Percentiles rank a stretch among this genome's conserved stretches.
These are phyloP conservation scores for Rhizophagus clarus DNA, from an alignment of 192 early-diverging fungal species.

Conservation along the genomic window DNA sequence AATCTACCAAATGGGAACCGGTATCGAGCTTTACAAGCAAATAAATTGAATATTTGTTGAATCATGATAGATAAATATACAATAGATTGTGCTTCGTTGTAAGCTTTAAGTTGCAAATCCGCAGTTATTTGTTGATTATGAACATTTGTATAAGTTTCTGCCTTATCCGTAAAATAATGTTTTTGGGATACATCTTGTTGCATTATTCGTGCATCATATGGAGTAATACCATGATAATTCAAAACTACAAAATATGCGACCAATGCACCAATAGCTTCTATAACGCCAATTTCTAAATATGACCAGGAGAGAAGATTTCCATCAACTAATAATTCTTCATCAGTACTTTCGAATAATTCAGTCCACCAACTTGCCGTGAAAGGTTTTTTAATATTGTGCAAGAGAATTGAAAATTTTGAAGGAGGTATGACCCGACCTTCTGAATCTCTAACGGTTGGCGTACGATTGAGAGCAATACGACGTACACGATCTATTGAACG, in stretches of 20 bases:
- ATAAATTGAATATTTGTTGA: slow-evolving; percentile 93
- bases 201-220: slow-evolving; percentile 58
- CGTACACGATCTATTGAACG: slow-evolving; percentile 74
- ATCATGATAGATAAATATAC: slow-evolving; percentile 81
- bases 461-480: slow-evolving; percentile 50
- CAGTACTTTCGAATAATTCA: slow-evolving; percentile 64
- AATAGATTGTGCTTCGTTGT: slow-evolving; percentile 78
- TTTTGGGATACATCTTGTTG: slow-evolving; percentile 48
- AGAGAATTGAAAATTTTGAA: slow-evolving; percentile 34
- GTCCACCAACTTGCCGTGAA: slow-evolving; percentile 64
- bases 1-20: slow-evolving; percentile 76
- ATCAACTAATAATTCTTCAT: slow-evolving; percentile 91
- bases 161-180: slow-evolving; percentile 53
- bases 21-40: slow-evolving; percentile 85
- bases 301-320: slow-evolving; percentile 76
- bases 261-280: slow-evolving; percentile 74
- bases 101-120: slow-evolving; percentile 61
- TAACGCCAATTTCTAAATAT: slow-evolving; percentile 83
- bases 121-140: slow-evolving; percentile 47
- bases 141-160: slow-evolving; percentile 40
- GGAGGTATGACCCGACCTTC: slow-evolving; percentile 49
- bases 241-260: slow-evolving; percentile 81
- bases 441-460: slow-evolving; percentile 50
- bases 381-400: slow-evolving; percentile 40
- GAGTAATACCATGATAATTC: slow-evolving; percentile 62